These are phyloP conservation scores for Didymella pinodella DNA, from an alignment of 2,329 filamentous ascomycete species.

Conservation along the genomic window DNA sequence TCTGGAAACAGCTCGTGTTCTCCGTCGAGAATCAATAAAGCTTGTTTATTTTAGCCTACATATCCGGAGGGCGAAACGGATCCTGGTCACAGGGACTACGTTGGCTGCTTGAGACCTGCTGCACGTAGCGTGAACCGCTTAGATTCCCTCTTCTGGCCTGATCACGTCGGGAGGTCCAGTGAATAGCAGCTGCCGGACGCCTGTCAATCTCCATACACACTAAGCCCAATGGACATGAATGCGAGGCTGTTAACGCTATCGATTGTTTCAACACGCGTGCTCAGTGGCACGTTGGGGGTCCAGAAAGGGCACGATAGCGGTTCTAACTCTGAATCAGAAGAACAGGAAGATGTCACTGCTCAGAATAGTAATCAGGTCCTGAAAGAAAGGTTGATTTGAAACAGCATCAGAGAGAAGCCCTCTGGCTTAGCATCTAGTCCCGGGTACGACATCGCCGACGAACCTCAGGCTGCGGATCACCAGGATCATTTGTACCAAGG, in stretches of 20 bases:
- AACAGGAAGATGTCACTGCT: not conserved
- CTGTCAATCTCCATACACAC: constrained; percentile 19
- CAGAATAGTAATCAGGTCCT: constrained; percentile 12
- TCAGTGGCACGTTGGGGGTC: constrained; percentile 11
- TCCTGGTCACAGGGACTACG: constrained; percentile 21
- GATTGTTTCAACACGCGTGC: constrained; percentile 24
- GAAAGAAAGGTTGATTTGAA: constrained; percentile 6
- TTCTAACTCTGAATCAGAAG: constrained; percentile 4
- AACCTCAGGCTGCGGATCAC: constrained; percentile 1
- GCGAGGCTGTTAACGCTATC: constrained; percentile 22
- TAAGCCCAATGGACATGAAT: constrained; percentile 16
- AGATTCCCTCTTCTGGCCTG: constrained; percentile 19
- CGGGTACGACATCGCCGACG: constrained; percentile 4
- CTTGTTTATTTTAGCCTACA: constrained; percentile 37
- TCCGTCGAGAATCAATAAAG: constrained; percentile 39
- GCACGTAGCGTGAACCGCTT: constrained; percentile 18
- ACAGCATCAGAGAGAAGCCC: not conserved
- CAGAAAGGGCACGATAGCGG: constrained; percentile 6
- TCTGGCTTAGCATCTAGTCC: not conserved
- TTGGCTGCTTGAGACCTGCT: constrained; percentile 15
- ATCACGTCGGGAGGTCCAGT: constrained; percentile 14
- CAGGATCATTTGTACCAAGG: not conserved
- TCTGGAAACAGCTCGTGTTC: constrained; percentile 24
- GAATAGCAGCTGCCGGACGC: constrained; percentile 19
- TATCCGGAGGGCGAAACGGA: constrained; percentile 31